Conservation (phyloP, 495 filamentous ascomycete species). For the Tuber umbilicatum region DNA sequence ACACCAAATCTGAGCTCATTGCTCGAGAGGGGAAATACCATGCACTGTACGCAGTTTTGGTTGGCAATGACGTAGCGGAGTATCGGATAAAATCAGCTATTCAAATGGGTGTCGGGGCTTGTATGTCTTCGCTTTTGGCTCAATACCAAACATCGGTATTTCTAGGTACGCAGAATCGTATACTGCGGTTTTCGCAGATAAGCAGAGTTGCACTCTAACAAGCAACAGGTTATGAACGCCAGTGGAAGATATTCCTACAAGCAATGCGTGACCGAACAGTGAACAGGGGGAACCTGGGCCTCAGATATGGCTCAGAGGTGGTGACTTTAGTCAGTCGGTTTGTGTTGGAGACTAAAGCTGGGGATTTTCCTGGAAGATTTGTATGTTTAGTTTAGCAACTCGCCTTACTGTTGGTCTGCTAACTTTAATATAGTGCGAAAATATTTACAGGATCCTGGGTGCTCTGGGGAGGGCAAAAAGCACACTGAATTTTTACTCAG, state of each 20-base stretch:
- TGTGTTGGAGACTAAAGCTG: neutral
- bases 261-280: neutral
- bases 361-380: conserved; percentile 11
- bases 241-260: neutral
- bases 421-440: conserved; percentile 14
- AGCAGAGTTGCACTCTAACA: conserved; percentile 2
- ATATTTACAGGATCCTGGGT: neutral
- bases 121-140: conserved; percentile 10
- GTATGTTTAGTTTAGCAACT: conserved; percentile 5
- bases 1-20: neutral
- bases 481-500: neutral
- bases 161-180: conserved; percentile 2
- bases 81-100: neutral
- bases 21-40: neutral
- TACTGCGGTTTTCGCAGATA: neutral
- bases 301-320: neutral
- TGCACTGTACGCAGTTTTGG: neutral
- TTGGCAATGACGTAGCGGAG: neutral
- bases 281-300: neutral
- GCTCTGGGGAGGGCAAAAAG: neutral
- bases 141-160: conserved; percentile 12
- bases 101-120: neutral
- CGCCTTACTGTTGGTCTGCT: neutral
- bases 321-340: neutral
- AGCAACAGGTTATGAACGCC: conserved; percentile 5